Evolutionary conservation across 768 basidiomycete species (phyloP).

Genomic region (Wakefieldia striispora): DNA sequence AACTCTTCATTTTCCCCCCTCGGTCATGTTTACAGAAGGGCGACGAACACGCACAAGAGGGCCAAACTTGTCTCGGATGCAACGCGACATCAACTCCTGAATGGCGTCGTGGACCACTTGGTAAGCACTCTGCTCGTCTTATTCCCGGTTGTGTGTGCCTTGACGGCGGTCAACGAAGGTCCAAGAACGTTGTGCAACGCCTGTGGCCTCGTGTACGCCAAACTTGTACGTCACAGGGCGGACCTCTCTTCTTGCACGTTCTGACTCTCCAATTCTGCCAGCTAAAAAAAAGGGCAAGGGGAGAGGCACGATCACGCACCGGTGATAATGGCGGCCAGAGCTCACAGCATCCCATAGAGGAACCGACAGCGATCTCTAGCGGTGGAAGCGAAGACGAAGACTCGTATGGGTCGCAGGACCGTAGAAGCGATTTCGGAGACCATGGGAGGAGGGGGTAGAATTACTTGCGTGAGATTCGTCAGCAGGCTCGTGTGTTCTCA

Average conservation of each 20-base stretch:
- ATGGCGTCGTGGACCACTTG: conserved; percentile 82
- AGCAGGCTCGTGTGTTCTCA: conserved; percentile 20
- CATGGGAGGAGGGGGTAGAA: conserved; percentile 33
- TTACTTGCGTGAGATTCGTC: conserved; percentile 19
- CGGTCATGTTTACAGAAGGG: conserved; percentile 26
- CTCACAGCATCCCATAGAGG: conserved; percentile 29
- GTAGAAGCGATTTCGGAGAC: conserved; percentile 34
- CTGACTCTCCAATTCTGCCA: conserved; percentile 22
- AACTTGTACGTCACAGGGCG: conserved; percentile 59
- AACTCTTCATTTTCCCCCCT: conserved; percentile 8
- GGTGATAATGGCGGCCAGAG: conserved; percentile 28
- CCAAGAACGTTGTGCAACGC: conserved; percentile 84
- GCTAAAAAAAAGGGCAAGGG: conserved; percentile 36
- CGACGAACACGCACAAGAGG: conserved; percentile 50
- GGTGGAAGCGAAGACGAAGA: conserved; percentile 34
- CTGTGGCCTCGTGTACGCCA: conserved; percentile 84
- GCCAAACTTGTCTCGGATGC: conserved; percentile 79
- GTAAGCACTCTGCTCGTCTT: conserved; percentile 41
- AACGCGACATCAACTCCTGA: conserved; percentile 83
- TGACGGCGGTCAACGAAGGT: conserved; percentile 45
- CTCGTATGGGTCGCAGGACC: conserved; percentile 35
- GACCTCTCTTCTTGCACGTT: conserved; percentile 14
- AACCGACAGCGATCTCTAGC: conserved; percentile 24
- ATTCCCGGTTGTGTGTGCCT: conserved; percentile 19
- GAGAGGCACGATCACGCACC: conserved; percentile 28